Conservation (phyloP, 352 stramenopile genomes). For the Globisporangium emineosum region DNA sequence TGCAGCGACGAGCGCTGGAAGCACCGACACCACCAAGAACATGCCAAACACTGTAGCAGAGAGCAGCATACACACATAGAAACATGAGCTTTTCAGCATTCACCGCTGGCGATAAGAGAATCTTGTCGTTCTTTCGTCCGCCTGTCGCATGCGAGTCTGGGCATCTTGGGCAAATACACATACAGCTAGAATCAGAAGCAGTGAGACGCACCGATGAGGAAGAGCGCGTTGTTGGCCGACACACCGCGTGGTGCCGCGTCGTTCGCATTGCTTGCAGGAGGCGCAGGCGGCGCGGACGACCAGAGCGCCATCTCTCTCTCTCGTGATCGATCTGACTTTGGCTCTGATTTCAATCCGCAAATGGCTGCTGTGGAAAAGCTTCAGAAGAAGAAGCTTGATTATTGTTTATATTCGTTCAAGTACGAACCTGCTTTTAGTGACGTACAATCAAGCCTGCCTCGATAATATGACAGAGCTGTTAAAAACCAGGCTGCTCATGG, state of each 20-base stretch:
- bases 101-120: neutral
- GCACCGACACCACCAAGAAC: slow-evolving; percentile 64
- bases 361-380: neutral
- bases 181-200: neutral
- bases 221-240: slow-evolving; percentile 63
- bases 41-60: slow-evolving; percentile 47
- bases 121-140: neutral
- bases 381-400: neutral
- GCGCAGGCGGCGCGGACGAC: slow-evolving; percentile 12
- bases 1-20: slow-evolving; percentile 51
- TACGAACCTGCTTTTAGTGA: neutral
- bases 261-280: slow-evolving; percentile 9
- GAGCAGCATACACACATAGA: neutral
- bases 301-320: neutral
- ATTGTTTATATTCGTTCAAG: neutral
- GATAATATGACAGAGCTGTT: neutral
- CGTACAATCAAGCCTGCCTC: neutral
- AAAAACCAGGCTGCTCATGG: neutral
- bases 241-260: slow-evolving; percentile 12
- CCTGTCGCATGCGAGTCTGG: neutral
- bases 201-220: slow-evolving; percentile 55
- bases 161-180: neutral
- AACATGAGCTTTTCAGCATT: neutral
- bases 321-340: neutral
- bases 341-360: neutral